Evolutionary conservation across 2,329 filamentous ascomycete genomes (phyloP).

Genomic region (Acephala macrosclerotiorum): DNA sequence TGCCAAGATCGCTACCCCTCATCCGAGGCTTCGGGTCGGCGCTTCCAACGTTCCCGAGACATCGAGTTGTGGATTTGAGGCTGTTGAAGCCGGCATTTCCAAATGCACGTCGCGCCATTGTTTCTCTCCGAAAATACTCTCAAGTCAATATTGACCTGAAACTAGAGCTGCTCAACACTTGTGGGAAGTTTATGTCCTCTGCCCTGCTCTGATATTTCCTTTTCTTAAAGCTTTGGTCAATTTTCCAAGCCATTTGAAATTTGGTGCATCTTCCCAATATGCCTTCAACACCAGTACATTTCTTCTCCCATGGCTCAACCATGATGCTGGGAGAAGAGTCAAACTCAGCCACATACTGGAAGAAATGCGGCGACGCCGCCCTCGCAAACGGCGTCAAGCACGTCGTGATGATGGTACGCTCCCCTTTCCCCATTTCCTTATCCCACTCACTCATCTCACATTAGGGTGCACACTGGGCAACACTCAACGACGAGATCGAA

Average conservation of each 20-base stretch:
- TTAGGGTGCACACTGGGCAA: constrained; percentile 72
- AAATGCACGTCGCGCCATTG: not conserved
- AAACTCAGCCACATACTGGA: constrained; percentile 69
- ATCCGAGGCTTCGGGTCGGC: not conserved
- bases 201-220: not conserved
- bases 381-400: constrained; percentile 65
- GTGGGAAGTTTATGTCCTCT: too few relatives aligned
- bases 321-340: constrained; percentile 76
- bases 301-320: constrained; percentile 73
- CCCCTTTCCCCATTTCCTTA: too few relatives aligned
- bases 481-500: constrained; percentile 61
- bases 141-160: too few relatives aligned
- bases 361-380: constrained; percentile 68
- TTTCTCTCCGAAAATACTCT: too few relatives aligned
- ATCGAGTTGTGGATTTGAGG: not conserved
- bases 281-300: constrained; percentile 35
- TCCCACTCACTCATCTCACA: not conserved
- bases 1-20: too few relatives aligned
- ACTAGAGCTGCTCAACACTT: too few relatives aligned
- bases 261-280: constrained; percentile 3
- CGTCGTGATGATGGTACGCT: constrained; percentile 73
- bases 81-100: not conserved
- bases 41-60: not conserved
- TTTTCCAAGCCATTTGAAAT: not conserved
- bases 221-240: too few relatives aligned